phyloP scores from a whole-genome alignment of 208 protist genomes.

The Crithidia brevicula region DNA sequence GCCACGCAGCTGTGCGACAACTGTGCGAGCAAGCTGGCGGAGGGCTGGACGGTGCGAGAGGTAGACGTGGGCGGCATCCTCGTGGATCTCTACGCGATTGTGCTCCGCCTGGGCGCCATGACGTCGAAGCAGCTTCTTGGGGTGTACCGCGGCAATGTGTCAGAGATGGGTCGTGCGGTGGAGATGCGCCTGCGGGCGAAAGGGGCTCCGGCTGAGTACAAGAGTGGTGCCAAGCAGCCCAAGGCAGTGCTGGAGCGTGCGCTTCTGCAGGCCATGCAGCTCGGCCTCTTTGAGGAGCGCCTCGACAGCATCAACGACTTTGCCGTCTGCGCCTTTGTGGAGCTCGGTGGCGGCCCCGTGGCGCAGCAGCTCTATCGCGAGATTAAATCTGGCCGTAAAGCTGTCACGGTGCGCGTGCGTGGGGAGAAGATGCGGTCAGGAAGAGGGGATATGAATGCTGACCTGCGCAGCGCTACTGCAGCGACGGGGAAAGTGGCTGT shows the following conservation, averaged over 20 bases:
- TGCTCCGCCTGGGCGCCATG: slow-evolving; percentile 69
- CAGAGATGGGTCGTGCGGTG: slow-evolving; percentile 75
- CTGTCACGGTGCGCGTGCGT: slow-evolving; percentile 46
- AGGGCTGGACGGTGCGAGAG: slow-evolving; percentile 56
- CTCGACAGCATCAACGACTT: slow-evolving; percentile 79
- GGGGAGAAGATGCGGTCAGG: slow-evolving; percentile 30
- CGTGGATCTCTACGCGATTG: slow-evolving; percentile 69
- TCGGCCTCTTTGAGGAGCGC: slow-evolving; percentile 74
- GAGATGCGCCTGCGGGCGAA: slow-evolving; percentile 79
- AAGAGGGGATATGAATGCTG: slow-evolving; percentile 6
- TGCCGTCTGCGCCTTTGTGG: slow-evolving; percentile 69
- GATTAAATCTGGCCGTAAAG: slow-evolving; percentile 36
- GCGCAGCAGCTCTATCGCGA: slow-evolving; percentile 40
- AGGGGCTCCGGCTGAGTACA: slow-evolving; percentile 83
- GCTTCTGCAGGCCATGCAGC: slow-evolving; percentile 67
- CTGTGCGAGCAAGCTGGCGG: slow-evolving; percentile 70
- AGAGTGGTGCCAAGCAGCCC: slow-evolving; percentile 54
- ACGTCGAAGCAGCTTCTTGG: slow-evolving; percentile 82
- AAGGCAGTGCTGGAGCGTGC: slow-evolving; percentile 71
- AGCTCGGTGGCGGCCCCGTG: slow-evolving; percentile 50
- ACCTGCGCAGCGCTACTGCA: no score
- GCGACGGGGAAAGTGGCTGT: no score
- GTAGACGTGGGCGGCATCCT: slow-evolving; percentile 53
- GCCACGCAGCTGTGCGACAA: slow-evolving; percentile 79
- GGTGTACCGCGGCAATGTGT: slow-evolving; percentile 71